These are phyloP conservation scores for Hippophae tibetana DNA, from an alignment of 306 rosid species.

Conservation along the genomic window DNA sequence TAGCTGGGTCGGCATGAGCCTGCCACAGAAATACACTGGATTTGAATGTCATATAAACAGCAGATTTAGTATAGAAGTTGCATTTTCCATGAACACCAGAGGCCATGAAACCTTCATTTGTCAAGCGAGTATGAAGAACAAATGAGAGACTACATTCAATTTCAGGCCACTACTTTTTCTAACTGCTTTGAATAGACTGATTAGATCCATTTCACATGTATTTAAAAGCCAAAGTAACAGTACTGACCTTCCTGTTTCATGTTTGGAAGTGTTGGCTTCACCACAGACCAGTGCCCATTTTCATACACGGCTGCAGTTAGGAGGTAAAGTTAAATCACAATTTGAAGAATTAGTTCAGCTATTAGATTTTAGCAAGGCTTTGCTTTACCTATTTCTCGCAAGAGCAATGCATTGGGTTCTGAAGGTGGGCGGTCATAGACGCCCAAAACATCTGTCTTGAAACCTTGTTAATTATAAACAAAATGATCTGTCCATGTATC, in stretches of 20 bases:
- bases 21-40: too few species aligned
- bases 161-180: neutral
- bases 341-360: neutral
- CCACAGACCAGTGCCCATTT: conserved; percentile 75
- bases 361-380: neutral
- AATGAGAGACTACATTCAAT: neutral
- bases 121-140: neutral
- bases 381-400: conserved; percentile 68
- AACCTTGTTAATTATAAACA: conserved; percentile 32
- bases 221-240: neutral
- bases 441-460: conserved; percentile 81
- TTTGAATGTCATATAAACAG: too few species aligned
- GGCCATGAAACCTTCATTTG: neutral
- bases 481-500: conserved; percentile 9
- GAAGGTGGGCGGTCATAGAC: conserved; percentile 87
- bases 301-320: conserved; percentile 47
- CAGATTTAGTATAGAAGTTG: too few species aligned
- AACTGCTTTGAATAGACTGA: too few species aligned
- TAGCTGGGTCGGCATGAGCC: too few species aligned
- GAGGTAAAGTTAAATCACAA: conserved; percentile 3
- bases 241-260: conserved; percentile 33
- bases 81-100: too few species aligned
- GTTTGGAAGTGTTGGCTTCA: conserved; percentile 51
- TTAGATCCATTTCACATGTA: neutral
- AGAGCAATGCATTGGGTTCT: conserved; percentile 57